phyloP scores from a whole-genome alignment of 208 protist species.

The Crithidia brevicula region DNA sequence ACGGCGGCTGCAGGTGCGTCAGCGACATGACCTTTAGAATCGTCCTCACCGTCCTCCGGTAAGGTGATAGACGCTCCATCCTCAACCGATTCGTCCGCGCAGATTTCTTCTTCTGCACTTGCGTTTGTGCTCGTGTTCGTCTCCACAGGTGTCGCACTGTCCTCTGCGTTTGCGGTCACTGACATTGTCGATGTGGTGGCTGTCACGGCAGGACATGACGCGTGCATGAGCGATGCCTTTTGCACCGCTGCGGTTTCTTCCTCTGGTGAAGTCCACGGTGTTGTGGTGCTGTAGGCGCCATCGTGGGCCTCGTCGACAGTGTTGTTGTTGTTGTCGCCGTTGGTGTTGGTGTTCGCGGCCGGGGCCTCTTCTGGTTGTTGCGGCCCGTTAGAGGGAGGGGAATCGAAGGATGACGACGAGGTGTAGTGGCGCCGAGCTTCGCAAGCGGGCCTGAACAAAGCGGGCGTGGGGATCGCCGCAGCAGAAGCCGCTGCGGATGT shows the following conservation, averaged over 20 bases:
- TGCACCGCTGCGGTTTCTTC: neutral
- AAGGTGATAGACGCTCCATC: too few species aligned
- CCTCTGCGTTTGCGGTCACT: neutral
- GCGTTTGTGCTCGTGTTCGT: conserved; percentile 7
- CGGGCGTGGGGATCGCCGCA: too few species aligned
- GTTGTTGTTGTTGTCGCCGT: neutral
- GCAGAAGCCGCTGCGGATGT: neutral
- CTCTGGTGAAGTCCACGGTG: conserved; percentile 8
- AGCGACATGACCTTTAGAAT: too few species aligned
- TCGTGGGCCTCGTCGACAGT: conserved; percentile 1
- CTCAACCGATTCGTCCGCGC: too few species aligned
- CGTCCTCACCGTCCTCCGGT: too few species aligned
- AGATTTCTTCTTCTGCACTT: neutral
- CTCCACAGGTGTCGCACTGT: neutral
- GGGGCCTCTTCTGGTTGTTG: neutral
- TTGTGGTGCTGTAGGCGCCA: conserved; percentile 3
- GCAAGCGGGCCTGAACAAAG: neutral
- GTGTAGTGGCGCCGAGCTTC: neutral
- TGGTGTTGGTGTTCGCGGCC: neutral
- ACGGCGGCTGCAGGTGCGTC: too few species aligned
- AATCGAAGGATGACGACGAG: neutral
- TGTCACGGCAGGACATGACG: too few species aligned
- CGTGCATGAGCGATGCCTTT: too few species aligned
- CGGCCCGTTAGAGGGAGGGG: neutral
- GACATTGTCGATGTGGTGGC: too few species aligned